Evolutionary conservation across 306 rosid species (phyloP).

Genomic region (Calophaca sinica): DNA sequence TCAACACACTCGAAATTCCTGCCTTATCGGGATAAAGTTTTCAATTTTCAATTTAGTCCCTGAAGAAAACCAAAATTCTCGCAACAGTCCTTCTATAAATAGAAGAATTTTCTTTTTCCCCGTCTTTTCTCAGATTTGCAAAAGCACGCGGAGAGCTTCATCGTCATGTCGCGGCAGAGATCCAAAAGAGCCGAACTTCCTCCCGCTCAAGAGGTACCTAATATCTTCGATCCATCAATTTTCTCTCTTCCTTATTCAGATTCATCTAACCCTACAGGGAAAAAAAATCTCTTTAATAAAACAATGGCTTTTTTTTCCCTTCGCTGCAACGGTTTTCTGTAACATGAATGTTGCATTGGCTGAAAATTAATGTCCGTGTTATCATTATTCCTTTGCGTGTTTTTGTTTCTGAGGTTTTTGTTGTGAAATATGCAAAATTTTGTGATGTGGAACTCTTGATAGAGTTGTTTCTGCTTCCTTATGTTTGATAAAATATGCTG

Average conservation of each 20-base stretch:
- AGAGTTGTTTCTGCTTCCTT: slow-evolving; percentile 8
- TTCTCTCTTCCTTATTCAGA: slow-evolving; percentile 6
- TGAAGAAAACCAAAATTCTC: neutral
- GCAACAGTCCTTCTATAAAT: slow-evolving; percentile 21
- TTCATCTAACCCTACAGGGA: neutral
- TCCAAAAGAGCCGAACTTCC: slow-evolving; percentile 68
- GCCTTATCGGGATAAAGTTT: neutral
- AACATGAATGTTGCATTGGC: slow-evolving; percentile 8
- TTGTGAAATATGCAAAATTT: slow-evolving; percentile 6
- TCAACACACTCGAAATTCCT: neutral
- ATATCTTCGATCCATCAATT: neutral
- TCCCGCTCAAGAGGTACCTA: slow-evolving; percentile 75
- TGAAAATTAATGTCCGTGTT: slow-evolving; percentile 12
- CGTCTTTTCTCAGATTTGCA: neutral
- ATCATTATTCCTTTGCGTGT: neutral
- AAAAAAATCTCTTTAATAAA: neutral
- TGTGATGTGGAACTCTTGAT: neutral
- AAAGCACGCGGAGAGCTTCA: slow-evolving; percentile 37
- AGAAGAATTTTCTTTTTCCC: neutral
- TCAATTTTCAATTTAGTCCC: slow-evolving; percentile 42
- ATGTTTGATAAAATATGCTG: neutral
- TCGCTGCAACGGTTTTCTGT: neutral
- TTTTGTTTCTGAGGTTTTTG: slow-evolving; percentile 16
- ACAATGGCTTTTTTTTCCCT: neutral
- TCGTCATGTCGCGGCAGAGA: slow-evolving; percentile 75